These are phyloP conservation scores for Coleophoma crateriformis DNA, from an alignment of 2,329 filamentous ascomycete genomes.

Conservation along the genomic window DNA sequence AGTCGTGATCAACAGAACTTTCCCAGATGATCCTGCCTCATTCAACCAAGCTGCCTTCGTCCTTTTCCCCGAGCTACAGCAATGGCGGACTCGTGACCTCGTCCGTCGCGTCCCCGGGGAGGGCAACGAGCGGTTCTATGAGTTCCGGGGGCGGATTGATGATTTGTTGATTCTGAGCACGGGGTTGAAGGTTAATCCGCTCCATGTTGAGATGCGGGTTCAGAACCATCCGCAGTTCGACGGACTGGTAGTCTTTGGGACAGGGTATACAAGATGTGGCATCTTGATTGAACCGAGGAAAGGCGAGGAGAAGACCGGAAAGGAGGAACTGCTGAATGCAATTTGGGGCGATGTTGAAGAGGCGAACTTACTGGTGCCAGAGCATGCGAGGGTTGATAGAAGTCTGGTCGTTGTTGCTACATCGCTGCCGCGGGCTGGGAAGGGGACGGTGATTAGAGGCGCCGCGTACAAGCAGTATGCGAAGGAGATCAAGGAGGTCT, in stretches of 20 bases:
- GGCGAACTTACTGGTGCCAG: constrained; percentile 11
- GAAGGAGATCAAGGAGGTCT: constrained; percentile 5
- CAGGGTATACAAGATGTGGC: constrained; percentile 7
- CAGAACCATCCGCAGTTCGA: background rate
- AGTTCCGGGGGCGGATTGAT: constrained; percentile 18
- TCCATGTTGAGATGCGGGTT: background rate
- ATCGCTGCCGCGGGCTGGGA: constrained; percentile 8
- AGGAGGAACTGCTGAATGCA: constrained; percentile 4
- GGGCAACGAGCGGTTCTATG: background rate
- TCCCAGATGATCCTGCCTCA: constrained; percentile 22
- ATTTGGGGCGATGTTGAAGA: constrained; percentile 12
- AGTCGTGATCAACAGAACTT: constrained; percentile 15
- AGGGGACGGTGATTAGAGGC: constrained; percentile 9
- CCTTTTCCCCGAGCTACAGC: constrained; percentile 32
- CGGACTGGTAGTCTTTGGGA: background rate
- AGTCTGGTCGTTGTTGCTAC: constrained; percentile 8
- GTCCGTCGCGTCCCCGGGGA: background rate
- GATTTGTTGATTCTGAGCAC: constrained; percentile 2
- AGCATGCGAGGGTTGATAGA: constrained; percentile 9
- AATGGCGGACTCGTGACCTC: constrained; percentile 37
- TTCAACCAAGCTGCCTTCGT: constrained; percentile 31
- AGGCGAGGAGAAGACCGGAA: background rate
- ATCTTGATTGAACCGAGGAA: constrained; percentile 10
- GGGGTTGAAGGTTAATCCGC: background rate
- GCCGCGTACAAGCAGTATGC: constrained; percentile 4